Percentiles rank a stretch among this genome's conserved stretches.
phyloP scores from a whole-genome alignment of 2,329 filamentous ascomycete genomes.

The Penicillium capsulatum region DNA sequence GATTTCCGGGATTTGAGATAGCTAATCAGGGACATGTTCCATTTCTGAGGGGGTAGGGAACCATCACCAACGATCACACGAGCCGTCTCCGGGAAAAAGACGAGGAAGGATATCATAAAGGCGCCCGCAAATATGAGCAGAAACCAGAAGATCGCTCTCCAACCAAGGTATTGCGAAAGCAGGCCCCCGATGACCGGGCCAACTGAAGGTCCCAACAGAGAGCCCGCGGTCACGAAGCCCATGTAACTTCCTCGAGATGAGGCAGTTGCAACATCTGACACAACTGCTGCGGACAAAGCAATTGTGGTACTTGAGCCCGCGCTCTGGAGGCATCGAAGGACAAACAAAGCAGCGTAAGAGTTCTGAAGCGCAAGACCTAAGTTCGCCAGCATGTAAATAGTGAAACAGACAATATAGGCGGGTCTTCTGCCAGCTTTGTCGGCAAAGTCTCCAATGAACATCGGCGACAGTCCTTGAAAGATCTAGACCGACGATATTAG shows the following conservation, averaged over 20 bases:
- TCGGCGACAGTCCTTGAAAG: conserved; percentile 52
- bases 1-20: conserved; percentile 27
- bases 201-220: conserved; percentile 32
- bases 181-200: conserved; percentile 37
- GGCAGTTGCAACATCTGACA: conserved; percentile 38
- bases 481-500: conserved; percentile 37
- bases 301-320: conserved; percentile 42
- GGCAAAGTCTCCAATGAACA: conserved; percentile 50
- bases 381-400: conserved; percentile 43
- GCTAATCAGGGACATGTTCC: conserved; percentile 35
- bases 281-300: conserved; percentile 39
- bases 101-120: conserved; percentile 35
- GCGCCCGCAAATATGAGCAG: conserved; percentile 45
- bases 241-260: conserved; percentile 41
- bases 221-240: conserved; percentile 35
- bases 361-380: conserved; percentile 39
- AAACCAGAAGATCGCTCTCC: conserved; percentile 46
- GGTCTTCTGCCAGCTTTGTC: conserved; percentile 51
- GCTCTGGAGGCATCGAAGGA: conserved; percentile 40
- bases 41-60: conserved; percentile 33
- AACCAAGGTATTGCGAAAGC: conserved; percentile 36
- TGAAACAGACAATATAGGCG: conserved; percentile 52
- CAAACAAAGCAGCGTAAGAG: conserved; percentile 36
- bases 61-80: conserved; percentile 40
- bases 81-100: conserved; percentile 38